phyloP scores from a whole-genome alignment of 495 filamentous ascomycete genomes.

The Penicillium taxi region DNA sequence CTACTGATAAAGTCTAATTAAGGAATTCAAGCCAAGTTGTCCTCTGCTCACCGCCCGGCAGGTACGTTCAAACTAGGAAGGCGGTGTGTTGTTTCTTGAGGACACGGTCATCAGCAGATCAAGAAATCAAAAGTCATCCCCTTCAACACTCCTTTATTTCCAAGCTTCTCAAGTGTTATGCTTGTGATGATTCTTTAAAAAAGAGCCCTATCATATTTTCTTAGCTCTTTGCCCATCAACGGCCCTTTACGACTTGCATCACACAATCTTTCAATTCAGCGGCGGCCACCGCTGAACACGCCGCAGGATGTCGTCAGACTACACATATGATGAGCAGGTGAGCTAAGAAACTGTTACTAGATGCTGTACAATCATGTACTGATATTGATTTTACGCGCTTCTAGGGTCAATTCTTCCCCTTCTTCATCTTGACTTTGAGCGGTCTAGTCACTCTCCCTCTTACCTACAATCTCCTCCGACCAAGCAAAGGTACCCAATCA shows the following conservation, averaged over 20 bases:
- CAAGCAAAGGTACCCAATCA: constrained; percentile 54
- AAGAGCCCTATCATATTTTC: no score
- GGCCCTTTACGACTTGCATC: constrained; percentile 12
- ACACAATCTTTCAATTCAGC: constrained; percentile 24
- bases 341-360: constrained; percentile 6
- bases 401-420: constrained; percentile 96
- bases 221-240: no score
- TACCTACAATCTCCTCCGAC: constrained; percentile 75
- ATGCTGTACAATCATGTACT: not conserved
- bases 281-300: constrained; percentile 33
- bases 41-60: constrained; percentile 15
- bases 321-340: constrained; percentile 94
- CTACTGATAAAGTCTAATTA: no score
- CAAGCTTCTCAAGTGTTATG: constrained; percentile 16
- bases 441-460: constrained; percentile 83
- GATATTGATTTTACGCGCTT: constrained; percentile 1
- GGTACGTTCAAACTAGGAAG: constrained; percentile 8
- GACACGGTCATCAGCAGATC: constrained; percentile 30
- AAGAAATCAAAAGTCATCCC: constrained; percentile 18
- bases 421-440: constrained; percentile 88
- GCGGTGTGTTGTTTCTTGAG: constrained; percentile 18
- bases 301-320: constrained; percentile 83
- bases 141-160: constrained; percentile 23
- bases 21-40: constrained; percentile 3
- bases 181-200: no score